These are phyloP conservation scores for Talaromyces pinophilus DNA, from an alignment of 2,329 filamentous ascomycete species.

Conservation along the genomic window DNA sequence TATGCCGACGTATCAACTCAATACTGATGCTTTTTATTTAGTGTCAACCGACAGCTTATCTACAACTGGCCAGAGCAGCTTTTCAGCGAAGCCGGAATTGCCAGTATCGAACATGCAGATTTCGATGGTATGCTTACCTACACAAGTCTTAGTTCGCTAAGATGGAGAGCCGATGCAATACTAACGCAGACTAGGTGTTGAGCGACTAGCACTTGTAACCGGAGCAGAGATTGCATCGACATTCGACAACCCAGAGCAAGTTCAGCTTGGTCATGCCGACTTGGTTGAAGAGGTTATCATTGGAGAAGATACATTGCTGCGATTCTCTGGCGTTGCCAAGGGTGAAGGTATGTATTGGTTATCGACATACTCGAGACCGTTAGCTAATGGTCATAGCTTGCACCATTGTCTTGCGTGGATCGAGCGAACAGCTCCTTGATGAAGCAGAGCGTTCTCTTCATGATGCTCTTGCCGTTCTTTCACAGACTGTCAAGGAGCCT, in stretches of 20 bases:
- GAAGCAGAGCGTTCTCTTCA: slow-evolving; percentile 95
- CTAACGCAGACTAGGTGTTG: slow-evolving; percentile 55
- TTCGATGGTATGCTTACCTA: slow-evolving; percentile 72
- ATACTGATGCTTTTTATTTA: background rate
- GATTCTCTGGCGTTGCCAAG: slow-evolving; percentile 85
- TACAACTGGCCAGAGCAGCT: slow-evolving; percentile 99
- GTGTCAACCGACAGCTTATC: slow-evolving; percentile 95
- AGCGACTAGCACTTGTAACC: slow-evolving; percentile 89
- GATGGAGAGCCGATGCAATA: background rate
- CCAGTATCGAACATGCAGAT: slow-evolving; percentile 98
- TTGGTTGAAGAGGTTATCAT: slow-evolving; percentile 98
- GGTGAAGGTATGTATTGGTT: slow-evolving; percentile 20
- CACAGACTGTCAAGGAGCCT: slow-evolving; percentile 93
- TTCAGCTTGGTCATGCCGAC: slow-evolving; percentile 94
- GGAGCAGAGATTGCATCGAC: slow-evolving; percentile 97
- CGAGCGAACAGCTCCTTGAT: slow-evolving; percentile 93
- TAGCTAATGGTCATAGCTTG: slow-evolving; percentile 68
- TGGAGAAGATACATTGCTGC: slow-evolving; percentile 94
- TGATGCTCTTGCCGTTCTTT: slow-evolving; percentile 92
- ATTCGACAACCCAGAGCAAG: slow-evolving; percentile 95
- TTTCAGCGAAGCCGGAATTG: slow-evolving; percentile 95
- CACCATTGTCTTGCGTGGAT: slow-evolving; percentile 93
- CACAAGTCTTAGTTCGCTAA: background rate
- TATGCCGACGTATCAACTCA: too few relatives aligned
- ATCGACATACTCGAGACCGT: background rate